These are phyloP conservation scores for Colletotrichum aenigma DNA, from an alignment of 2,329 filamentous ascomycete genomes.

Conservation along the genomic window DNA sequence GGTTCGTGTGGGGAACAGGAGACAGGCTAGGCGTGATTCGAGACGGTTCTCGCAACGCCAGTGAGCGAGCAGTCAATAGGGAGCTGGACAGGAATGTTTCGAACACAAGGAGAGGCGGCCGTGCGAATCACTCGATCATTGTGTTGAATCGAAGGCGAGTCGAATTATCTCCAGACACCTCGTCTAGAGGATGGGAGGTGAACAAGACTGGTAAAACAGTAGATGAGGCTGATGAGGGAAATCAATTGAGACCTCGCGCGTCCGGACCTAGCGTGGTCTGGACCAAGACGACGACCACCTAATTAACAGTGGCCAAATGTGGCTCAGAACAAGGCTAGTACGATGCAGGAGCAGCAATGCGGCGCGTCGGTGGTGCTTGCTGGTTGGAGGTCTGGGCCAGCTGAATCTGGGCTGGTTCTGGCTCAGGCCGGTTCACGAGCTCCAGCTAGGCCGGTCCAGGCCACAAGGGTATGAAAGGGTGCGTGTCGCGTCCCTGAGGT, in stretches of 20 bases:
- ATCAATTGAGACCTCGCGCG: background rate
- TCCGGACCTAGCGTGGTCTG: slow-evolving; percentile 11
- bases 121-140: background rate
- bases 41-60: background rate
- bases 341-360: slow-evolving; percentile 3
- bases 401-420: background rate
- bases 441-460: background rate
- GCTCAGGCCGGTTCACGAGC: background rate
- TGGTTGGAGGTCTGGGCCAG: background rate
- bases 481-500: background rate
- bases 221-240: slow-evolving; percentile 1
- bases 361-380: background rate
- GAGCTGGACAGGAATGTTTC: background rate
- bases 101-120: background rate
- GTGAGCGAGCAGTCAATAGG: background rate
- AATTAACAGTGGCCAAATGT: background rate
- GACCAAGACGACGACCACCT: background rate
- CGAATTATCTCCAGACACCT: background rate
- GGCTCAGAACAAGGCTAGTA: slow-evolving; percentile 8
- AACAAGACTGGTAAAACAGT: background rate
- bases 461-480: background rate
- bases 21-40: background rate
- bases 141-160: background rate
- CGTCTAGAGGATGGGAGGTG: background rate
- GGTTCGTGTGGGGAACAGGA: slow-evolving; percentile 20